phyloP scores from a whole-genome alignment of 148 eudicot genomes.

The Cornus controversa region DNA sequence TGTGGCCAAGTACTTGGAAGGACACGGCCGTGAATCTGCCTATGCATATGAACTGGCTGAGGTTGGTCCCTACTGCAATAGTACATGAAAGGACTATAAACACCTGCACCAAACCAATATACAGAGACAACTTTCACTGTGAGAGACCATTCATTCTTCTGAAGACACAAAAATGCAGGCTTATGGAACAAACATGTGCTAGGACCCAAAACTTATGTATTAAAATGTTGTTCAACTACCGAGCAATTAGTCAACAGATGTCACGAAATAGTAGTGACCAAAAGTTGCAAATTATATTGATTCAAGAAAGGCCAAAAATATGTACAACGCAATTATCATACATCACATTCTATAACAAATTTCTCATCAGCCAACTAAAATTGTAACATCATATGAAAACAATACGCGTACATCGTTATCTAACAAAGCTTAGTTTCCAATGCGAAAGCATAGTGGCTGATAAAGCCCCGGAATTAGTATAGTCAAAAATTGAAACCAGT shows the following conservation, averaged over 20 bases:
- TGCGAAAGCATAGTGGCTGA: background rate
- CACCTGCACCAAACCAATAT: slow-evolving; percentile 39
- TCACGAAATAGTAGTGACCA: too few relatives aligned
- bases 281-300: too few relatives aligned
- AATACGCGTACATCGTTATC: too few relatives aligned
- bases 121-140: slow-evolving; percentile 2
- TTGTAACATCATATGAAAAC: background rate
- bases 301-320: too few relatives aligned
- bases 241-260: too few relatives aligned
- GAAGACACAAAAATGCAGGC: background rate
- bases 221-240: too few relatives aligned
- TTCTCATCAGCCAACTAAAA: too few relatives aligned
- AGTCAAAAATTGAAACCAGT: background rate
- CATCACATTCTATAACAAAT: too few relatives aligned
- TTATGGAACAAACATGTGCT: background rate
- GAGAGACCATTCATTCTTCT: slow-evolving; percentile 1
- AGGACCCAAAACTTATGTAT: too few relatives aligned
- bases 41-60: slow-evolving; percentile 94
- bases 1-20: slow-evolving; percentile 91
- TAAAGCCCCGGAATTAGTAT: background rate
- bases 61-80: slow-evolving; percentile 88
- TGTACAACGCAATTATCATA: too few relatives aligned
- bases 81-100: slow-evolving; percentile 75
- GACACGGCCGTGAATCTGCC: slow-evolving; percentile 96
- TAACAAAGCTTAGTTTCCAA: too few relatives aligned